Percentiles rank a stretch among this genome's conserved stretches.
Conservation (phyloP, 2,329 filamentous ascomycete genomes). For the Amylocarpus encephaloides region DNA sequence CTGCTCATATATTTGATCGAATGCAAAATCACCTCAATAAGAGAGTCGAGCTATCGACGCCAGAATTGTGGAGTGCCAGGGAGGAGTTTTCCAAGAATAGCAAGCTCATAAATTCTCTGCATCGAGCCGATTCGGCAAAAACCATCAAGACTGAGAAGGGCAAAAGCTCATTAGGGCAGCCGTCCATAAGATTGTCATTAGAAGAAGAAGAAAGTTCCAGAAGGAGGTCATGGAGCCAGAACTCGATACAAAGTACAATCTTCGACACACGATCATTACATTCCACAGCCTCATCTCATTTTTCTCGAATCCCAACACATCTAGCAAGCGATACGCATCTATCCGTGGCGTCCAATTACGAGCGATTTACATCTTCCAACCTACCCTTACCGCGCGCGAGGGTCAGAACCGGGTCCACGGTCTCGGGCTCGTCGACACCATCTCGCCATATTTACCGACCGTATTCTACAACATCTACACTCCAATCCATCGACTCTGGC, state of each 20-base stretch:
- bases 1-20: conserved; percentile 11
- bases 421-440: conserved; percentile 1
- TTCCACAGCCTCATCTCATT: conserved; percentile 4
- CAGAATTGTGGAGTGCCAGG: conserved; percentile 8
- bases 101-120: neutral
- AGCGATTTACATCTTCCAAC: neutral
- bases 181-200: conserved; percentile 1
- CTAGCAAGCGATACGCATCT: conserved; percentile 4
- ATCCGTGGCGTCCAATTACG: neutral
- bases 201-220: neutral
- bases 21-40: conserved; percentile 11
- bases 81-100: conserved; percentile 4
- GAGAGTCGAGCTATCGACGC: conserved; percentile 8
- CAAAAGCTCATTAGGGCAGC: neutral
- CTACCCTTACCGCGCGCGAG: neutral
- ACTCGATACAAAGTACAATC: conserved; percentile 9
- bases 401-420: neutral
- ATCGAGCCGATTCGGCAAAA: conserved; percentile 5
- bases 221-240: conserved; percentile 7
- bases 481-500: conserved; percentile 7
- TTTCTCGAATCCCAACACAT: conserved; percentile 4
- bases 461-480: conserved; percentile 6
- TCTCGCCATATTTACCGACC: conserved; percentile 5
- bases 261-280: conserved; percentile 8
- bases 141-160: conserved; percentile 7